Percentiles rank a stretch among this genome's conserved stretches.
phyloP scores from a whole-genome alignment of 306 rosid species.

The Acacia crassicarpa region DNA sequence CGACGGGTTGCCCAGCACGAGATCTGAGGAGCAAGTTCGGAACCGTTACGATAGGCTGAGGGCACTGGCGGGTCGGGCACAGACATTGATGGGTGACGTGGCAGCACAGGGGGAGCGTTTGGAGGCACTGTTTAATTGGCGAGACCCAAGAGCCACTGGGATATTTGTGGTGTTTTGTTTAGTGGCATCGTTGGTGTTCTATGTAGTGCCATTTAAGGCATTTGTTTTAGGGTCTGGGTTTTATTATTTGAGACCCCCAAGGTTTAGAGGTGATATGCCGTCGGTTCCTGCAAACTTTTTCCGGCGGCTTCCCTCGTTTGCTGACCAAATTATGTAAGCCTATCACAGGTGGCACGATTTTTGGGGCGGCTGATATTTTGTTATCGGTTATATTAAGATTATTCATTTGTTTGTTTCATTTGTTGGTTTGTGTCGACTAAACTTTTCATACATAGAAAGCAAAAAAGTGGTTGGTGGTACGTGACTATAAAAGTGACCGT shows the following conservation, averaged over 20 bases:
- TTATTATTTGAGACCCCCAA: conserved; percentile 74
- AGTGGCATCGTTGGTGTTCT: conserved; percentile 65
- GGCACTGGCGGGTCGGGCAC: conserved; percentile 82
- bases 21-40: conserved; percentile 52
- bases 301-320: conserved; percentile 67
- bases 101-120: conserved; percentile 92
- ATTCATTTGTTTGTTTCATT: conserved; percentile 24
- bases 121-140: conserved; percentile 75
- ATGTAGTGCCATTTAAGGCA: conserved; percentile 63
- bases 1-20: conserved; percentile 66
- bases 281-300: conserved; percentile 67
- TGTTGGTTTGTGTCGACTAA: background rate
- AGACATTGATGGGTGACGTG: conserved; percentile 68
- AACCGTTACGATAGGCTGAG: conserved; percentile 73
- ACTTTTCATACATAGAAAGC: background rate
- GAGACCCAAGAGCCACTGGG: conserved; percentile 86
- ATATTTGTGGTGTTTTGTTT: conserved; percentile 70
- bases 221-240: conserved; percentile 58
- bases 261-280: conserved; percentile 85
- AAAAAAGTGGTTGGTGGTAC: background rate
- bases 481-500: conserved; percentile 21
- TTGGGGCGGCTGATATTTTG: background rate
- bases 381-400: background rate
- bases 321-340: conserved; percentile 73
- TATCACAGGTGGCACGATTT: background rate